Conservation (phyloP, 495 filamentous ascomycete genomes). For the Neurospora sp. region DNA sequence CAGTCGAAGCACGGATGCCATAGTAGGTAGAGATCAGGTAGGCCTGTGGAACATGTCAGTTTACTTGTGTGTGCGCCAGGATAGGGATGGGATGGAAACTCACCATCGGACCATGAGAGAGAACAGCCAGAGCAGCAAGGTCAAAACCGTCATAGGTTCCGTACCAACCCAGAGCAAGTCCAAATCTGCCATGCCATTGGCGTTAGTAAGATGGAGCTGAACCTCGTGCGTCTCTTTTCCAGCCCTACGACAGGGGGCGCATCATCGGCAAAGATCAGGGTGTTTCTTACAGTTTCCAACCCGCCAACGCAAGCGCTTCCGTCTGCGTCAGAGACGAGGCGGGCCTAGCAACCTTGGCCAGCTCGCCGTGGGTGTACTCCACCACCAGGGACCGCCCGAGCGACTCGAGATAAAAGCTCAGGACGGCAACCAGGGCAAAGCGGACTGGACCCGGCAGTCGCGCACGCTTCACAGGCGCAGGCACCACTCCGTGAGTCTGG, state of each 20-base stretch:
- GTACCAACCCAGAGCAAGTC: constrained; percentile 62
- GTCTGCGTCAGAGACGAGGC: constrained; percentile 48
- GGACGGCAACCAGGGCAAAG: constrained; percentile 52
- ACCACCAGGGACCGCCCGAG: constrained; percentile 46
- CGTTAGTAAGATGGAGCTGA: constrained; percentile 22
- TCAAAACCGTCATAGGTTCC: constrained; percentile 64
- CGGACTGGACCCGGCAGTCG: constrained; percentile 44
- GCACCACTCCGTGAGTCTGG: not conserved
- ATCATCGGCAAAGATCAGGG: not conserved
- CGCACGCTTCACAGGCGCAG: constrained; percentile 2
- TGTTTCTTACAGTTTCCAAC: constrained; percentile 49
- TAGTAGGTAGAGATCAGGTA: constrained; percentile 69
- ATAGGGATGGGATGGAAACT: constrained; percentile 14
- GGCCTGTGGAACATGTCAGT: constrained; percentile 30
- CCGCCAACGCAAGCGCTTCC: constrained; percentile 50
- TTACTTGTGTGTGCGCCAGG: not conserved
- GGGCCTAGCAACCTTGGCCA: constrained; percentile 51
- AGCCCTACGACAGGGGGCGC: constrained; percentile 7
- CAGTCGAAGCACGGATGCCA: constrained; percentile 46
- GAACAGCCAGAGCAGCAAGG: constrained; percentile 52
- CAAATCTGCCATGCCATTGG: constrained; percentile 33
- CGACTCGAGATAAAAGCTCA: constrained; percentile 52
- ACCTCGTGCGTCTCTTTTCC: constrained; percentile 5
- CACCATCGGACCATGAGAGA: constrained; percentile 61
- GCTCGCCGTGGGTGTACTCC: constrained; percentile 39